Evolutionary conservation across 164 flowering plant genomes (phyloP).

Genomic region (Magnolia changhungtana): DNA sequence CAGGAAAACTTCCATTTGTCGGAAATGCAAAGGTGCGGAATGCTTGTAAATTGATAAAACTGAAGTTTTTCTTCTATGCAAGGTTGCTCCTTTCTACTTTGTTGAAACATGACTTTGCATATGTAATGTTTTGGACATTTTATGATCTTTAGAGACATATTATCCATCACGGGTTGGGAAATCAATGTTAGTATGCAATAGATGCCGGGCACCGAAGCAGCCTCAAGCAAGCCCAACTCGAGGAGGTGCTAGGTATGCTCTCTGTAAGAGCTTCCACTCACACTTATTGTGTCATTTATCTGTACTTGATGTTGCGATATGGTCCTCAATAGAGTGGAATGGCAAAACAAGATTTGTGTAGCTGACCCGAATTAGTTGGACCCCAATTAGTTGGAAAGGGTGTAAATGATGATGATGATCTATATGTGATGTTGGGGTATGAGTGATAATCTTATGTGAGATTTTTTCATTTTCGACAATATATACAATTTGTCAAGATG

Average conservation of each 20-base stretch:
- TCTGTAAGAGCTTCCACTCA: constrained; percentile 24
- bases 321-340: too few species aligned
- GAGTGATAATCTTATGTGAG: too few species aligned
- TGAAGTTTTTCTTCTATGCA: background rate
- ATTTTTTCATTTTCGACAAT: too few species aligned
- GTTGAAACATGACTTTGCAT: background rate
- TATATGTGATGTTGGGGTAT: too few species aligned
- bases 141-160: background rate
- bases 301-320: too few species aligned
- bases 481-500: too few species aligned
- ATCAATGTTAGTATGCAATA: constrained; percentile 29
- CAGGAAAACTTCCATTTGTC: constrained; percentile 28
- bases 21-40: constrained; percentile 50
- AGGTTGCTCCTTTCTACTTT: background rate
- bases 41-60: background rate
- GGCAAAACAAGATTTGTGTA: too few species aligned
- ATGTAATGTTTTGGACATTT: background rate
- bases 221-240: constrained; percentile 16
- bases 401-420: too few species aligned
- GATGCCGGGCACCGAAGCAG: constrained; percentile 34
- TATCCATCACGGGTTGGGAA: background rate
- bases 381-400: too few species aligned
- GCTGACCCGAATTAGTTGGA: too few species aligned
- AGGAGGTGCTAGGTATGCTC: constrained; percentile 26
- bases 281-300: too few species aligned